Conservation (phyloP, 345 rosid species). For the Balakata baccata region DNA sequence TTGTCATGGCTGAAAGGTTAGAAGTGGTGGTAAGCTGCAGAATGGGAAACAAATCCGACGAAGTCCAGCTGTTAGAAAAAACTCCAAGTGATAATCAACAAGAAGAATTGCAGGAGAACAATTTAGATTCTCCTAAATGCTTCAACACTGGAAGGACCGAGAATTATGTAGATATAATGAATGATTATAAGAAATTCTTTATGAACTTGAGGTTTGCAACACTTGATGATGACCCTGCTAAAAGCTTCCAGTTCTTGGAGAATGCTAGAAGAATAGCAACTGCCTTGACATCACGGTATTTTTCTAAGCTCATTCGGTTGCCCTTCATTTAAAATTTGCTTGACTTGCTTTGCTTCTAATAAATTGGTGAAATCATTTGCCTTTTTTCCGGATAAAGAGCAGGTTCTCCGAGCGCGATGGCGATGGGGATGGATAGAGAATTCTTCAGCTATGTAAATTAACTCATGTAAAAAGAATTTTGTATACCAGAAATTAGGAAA, state of each 20-base stretch:
- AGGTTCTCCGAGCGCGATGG: too few species aligned
- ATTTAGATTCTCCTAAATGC: conserved; percentile 6
- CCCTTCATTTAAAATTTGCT: neutral
- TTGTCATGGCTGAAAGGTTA: conserved; percentile 61
- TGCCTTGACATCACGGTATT: conserved; percentile 32
- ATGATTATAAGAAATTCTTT: conserved; percentile 40
- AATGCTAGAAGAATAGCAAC: conserved; percentile 48
- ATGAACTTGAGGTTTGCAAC: conserved; percentile 42
- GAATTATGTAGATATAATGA: conserved; percentile 25
- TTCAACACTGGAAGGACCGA: conserved; percentile 15
- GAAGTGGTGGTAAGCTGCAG: conserved; percentile 54
- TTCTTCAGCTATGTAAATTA: too few species aligned
- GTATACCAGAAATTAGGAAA: too few species aligned
- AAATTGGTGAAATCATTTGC: neutral
- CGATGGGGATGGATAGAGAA: too few species aligned
- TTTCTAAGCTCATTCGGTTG: neutral
- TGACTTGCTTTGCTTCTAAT: neutral
- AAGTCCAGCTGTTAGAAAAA: conserved; percentile 13
- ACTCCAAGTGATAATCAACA: conserved; percentile 16
- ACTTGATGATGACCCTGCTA: conserved; percentile 33
- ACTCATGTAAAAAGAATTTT: too few species aligned
- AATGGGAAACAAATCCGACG: conserved; percentile 21
- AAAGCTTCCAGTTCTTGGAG: conserved; percentile 36
- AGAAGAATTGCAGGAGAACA: conserved; percentile 20
- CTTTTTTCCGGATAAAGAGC: neutral